Evolutionary conservation across 176 grass and related monocot species (phyloP), one percentile per base, ranked within the genome.

Genomic region (Bonia amplexicaulis): DNA sequence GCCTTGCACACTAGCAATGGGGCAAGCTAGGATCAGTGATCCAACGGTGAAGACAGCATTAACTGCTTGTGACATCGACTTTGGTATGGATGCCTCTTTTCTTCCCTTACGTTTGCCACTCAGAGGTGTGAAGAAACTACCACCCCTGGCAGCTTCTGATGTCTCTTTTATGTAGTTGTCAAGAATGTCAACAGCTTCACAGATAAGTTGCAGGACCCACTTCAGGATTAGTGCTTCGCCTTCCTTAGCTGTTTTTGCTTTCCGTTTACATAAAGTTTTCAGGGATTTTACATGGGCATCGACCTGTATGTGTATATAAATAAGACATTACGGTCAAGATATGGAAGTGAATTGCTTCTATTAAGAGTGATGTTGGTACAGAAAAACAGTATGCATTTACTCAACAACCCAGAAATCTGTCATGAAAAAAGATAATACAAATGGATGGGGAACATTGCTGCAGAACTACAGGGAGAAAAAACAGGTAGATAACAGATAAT

Each of bases 231-330:
- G 80, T 27, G 29, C 47, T 73, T 98, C 80, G 11, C 89, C 91
- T 52, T 97, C 93, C 46, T 95, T 90, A 52, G 82, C 63, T 41
- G 74, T 82, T 85, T 90, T 89, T 13, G 89, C 96, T 87, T 98
- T 95, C 74, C 85, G 85, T 85, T 89, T 98, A 92, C 96, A 98
- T 61, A 98, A 82, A 75, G 73, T 95, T 80, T 88, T 98, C 78
- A 95, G 80, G 15, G 96, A 88, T 84, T 98, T 98, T 82, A 98
- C 73, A 93, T 98, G 96, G 31, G 96, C 93, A 93, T 98, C 85
- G 26, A 98, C 89, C 96, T 98, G 76, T 72, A 85, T 70, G 46
- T 81, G 46, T 76, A 86, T 67, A 22, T 53, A 76, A 47, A 87
- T 39, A 79, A 87, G 49, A 66, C 76, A 73, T 29, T 67, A 73